A percentile compares a stretch with the other conserved stretches of the same genome.
phyloP scores from a whole-genome alignment of 306 rosid species.

The Fagus sylvatica region DNA sequence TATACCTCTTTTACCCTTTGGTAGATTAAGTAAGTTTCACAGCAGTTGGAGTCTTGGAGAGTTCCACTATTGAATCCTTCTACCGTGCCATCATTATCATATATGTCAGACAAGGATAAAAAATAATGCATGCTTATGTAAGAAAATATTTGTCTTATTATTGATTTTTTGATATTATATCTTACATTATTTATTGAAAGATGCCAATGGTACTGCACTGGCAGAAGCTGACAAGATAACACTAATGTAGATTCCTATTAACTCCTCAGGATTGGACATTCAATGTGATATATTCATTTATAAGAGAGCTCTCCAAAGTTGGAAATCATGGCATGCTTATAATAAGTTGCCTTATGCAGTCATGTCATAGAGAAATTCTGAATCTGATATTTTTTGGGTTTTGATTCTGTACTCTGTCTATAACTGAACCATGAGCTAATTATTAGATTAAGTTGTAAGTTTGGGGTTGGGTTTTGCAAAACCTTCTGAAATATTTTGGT shows the following conservation, averaged over 20 bases:
- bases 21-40: not conserved
- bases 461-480: slow-evolving; percentile 9
- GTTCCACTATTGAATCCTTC: not conserved
- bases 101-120: not conserved
- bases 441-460: not conserved
- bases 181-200: not conserved
- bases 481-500: slow-evolving; percentile 18
- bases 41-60: not conserved
- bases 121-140: not conserved
- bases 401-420: not conserved
- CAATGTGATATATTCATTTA: not conserved
- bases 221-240: slow-evolving; percentile 7
- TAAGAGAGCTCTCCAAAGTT: not conserved
- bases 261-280: not conserved
- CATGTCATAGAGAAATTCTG: not conserved
- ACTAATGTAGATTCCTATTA: slow-evolving; percentile 16
- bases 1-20: not conserved
- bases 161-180: not conserved
- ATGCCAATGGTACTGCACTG: slow-evolving; percentile 8
- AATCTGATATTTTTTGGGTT: not conserved
- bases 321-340: not conserved
- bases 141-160: not conserved
- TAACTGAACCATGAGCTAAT: not conserved
- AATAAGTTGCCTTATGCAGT: not conserved
- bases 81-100: slow-evolving; percentile 6